Evolutionary conservation across 306 rosid genomes (phyloP).

Genomic region (Quercus engelmannii): DNA sequence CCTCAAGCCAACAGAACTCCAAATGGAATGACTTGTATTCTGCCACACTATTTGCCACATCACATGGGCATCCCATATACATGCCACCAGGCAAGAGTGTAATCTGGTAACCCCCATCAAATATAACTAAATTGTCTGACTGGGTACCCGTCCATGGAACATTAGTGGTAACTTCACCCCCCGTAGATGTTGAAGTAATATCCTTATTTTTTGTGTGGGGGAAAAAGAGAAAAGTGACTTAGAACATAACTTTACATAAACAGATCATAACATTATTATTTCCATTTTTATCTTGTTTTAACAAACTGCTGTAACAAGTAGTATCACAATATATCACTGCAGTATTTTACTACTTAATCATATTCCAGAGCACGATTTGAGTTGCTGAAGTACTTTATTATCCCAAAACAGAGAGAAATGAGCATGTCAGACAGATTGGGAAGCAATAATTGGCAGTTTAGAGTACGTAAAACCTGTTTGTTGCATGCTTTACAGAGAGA

Average conservation of each 20-base stretch:
- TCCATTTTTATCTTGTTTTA: not conserved
- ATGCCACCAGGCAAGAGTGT: constrained; percentile 89
- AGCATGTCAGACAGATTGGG: too few relatives aligned
- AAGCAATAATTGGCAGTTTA: too few relatives aligned
- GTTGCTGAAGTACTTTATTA: not conserved
- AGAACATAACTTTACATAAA: not conserved
- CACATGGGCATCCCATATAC: constrained; percentile 89
- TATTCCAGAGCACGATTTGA: not conserved
- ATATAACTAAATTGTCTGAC: constrained; percentile 55
- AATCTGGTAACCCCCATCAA: constrained; percentile 77
- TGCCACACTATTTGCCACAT: constrained; percentile 71
- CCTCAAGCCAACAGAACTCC: constrained; percentile 92
- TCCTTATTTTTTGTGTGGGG: constrained; percentile 40
- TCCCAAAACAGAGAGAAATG: not conserved
- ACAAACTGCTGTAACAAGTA: not conserved
- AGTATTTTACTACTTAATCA: not conserved
- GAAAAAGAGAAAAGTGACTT: not conserved
- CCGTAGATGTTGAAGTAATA: constrained; percentile 55
- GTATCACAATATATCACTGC: not conserved
- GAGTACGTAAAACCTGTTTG: too few relatives aligned
- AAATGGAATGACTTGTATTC: constrained; percentile 75
- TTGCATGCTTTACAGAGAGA: too few relatives aligned
- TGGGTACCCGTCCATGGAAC: constrained; percentile 84
- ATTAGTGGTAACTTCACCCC: constrained; percentile 49
- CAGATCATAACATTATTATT: not conserved